Evolutionary conservation across 768 basidiomycete species (phyloP).

Genomic region (Suillus plorans): DNA sequence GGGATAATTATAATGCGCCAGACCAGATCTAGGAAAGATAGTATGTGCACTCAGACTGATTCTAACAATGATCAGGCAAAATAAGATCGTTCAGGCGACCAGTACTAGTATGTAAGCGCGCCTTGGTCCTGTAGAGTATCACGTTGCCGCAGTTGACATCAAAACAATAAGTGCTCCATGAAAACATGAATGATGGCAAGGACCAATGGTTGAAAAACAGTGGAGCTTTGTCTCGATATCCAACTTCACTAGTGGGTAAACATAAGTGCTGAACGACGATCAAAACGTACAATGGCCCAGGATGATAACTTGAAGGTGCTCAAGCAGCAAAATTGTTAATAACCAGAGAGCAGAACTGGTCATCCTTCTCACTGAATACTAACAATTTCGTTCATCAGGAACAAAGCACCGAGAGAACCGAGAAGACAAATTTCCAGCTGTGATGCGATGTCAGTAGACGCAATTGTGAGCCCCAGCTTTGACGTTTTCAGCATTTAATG

Average conservation of each 20-base stretch:
- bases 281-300: background rate
- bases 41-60: no score
- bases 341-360: background rate
- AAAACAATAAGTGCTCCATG: no score
- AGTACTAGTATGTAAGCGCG: no score
- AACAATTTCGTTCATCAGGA: background rate
- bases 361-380: background rate
- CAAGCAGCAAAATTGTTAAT: background rate
- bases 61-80: no score
- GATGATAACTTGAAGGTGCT: background rate
- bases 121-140: conserved; percentile 26
- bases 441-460: background rate
- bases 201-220: background rate
- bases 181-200: background rate
- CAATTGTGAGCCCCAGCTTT: background rate
- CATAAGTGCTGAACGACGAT: background rate
- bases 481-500: background rate
- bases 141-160: no score
- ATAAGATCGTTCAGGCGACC: no score
- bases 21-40: no score
- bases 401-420: background rate
- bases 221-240: background rate
- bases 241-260: background rate
- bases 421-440: background rate
- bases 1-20: no score